phyloP scores from a whole-genome alignment of 805 yeast genomes.

The Candida sanyiensis region DNA sequence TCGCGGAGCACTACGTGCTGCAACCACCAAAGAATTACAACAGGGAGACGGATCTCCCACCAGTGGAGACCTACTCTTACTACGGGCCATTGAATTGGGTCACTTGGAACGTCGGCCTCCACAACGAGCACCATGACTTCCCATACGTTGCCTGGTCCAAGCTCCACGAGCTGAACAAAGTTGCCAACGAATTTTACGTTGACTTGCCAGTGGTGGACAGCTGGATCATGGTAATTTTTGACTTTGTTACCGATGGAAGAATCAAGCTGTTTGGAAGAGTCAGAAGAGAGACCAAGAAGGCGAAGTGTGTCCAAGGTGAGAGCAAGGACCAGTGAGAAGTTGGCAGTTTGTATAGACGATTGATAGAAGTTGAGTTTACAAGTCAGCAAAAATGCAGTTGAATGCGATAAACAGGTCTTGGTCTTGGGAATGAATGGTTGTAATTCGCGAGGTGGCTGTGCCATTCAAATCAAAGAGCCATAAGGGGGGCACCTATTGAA shows the following conservation, averaged over 20 bases:
- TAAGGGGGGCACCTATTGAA: too few relatives aligned
- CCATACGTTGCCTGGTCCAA: slow-evolving; percentile 91
- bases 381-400: too few relatives aligned
- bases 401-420: too few relatives aligned
- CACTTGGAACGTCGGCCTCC: slow-evolving; percentile 93
- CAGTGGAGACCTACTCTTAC: slow-evolving; percentile 81
- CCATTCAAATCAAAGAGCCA: too few relatives aligned
- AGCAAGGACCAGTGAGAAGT: not conserved
- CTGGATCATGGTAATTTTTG: slow-evolving; percentile 72
- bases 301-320: not conserved
- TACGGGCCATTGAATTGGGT: slow-evolving; percentile 73
- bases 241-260: slow-evolving; percentile 62
- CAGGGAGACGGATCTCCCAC: slow-evolving; percentile 37
- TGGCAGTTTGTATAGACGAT: too few relatives aligned
- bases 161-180: slow-evolving; percentile 52
- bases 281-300: slow-evolving; percentile 42
- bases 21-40: slow-evolving; percentile 41
- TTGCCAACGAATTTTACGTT: slow-evolving; percentile 78
- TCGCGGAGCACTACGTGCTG: slow-evolving; percentile 87
- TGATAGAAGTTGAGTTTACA: too few relatives aligned
- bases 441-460: too few relatives aligned
- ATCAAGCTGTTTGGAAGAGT: slow-evolving; percentile 79
- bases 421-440: too few relatives aligned
- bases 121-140: slow-evolving; percentile 93
- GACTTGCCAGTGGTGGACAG: slow-evolving; percentile 71